phyloP scores from a whole-genome alignment of 352 stramenopile species.

The Halophytophthora polymorphica region DNA sequence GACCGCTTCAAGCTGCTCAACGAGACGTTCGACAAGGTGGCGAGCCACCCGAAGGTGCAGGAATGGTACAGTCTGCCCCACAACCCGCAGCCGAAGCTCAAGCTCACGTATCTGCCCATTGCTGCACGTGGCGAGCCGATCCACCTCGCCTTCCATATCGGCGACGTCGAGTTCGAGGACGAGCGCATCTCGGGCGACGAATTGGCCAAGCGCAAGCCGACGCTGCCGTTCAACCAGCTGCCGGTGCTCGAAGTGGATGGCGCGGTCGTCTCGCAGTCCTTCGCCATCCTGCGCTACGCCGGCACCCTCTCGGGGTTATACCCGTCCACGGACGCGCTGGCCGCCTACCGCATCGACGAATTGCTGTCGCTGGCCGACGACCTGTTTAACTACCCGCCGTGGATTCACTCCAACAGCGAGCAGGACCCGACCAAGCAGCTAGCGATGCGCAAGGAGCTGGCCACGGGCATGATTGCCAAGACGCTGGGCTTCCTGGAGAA shows the following conservation, averaged over 20 bases:
- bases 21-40: constrained; percentile 24
- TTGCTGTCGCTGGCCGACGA: constrained; percentile 37
- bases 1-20: constrained; percentile 30
- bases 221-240: constrained; percentile 43
- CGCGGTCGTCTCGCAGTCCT: constrained; percentile 32
- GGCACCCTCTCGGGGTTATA: constrained; percentile 47
- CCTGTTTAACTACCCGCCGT: constrained; percentile 20
- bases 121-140: constrained; percentile 41
- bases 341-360: constrained; percentile 38
- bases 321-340: constrained; percentile 21
- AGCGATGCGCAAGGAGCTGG: constrained; percentile 31
- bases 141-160: constrained; percentile 44
- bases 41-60: constrained; percentile 21
- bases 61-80: constrained; percentile 30
- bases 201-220: constrained; percentile 25
- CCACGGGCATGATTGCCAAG: constrained; percentile 23
- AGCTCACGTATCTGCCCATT: constrained; percentile 56
- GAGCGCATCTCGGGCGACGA: constrained; percentile 32
- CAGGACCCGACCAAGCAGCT: constrained; percentile 28
- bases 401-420: constrained; percentile 5
- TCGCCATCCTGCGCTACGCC: constrained; percentile 56
- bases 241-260: constrained; percentile 51
- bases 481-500: constrained; percentile 33
- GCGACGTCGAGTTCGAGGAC: constrained; percentile 50
- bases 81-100: constrained; percentile 14